Evolutionary conservation across 2,329 filamentous ascomycete genomes (phyloP), one percentile per base, ranked within the genome.

Genomic region (Neonectria ditissima): DNA sequence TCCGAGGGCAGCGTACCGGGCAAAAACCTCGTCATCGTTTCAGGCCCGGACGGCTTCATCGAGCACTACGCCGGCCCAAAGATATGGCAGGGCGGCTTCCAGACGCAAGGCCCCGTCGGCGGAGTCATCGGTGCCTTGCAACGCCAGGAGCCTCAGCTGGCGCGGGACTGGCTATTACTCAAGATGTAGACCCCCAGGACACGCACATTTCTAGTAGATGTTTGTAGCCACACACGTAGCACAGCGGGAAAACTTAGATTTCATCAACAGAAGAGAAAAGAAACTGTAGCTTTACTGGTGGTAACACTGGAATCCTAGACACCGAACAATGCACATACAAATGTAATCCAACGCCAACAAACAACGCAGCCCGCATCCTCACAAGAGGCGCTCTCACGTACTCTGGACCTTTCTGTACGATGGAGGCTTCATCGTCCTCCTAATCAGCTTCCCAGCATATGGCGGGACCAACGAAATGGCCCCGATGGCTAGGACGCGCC

Each of bases 391-490:
- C 18, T 22, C 48, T 80, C 79, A 91, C 64, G 89, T 87, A 47
- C 86, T 90, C 79, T 91, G 91, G 51, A 99, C 94, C 83, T 99
- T 99, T 74, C 96, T 87, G 81, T 97, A 98, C 75, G 92, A 97
- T 20, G 94, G 94, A 66, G 96, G 96, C 80, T 92, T 94, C 84
- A 97, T 90, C 65, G 89, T 93, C 75, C 93, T 86, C 73, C 92
- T 86, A 69, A 97, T 91, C 65, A 97, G 79, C 82, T 98, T 98
- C 20, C 87, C 93, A 55, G 89, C 91, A 81, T 95, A 97, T 2
- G 95, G 92, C 18, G 96, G 96, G 51, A 97, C 86, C 60, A 98
- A 80, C 44, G 92, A 92, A 47, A 97, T 89, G 8, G 92, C 90
- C 43, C 86, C 87, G 57, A 98, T 94, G 37, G 92, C 93, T 7